These are phyloP conservation scores for Peronospora farinosa DNA, from an alignment of 352 stramenopile genomes.

Conservation along the genomic window DNA sequence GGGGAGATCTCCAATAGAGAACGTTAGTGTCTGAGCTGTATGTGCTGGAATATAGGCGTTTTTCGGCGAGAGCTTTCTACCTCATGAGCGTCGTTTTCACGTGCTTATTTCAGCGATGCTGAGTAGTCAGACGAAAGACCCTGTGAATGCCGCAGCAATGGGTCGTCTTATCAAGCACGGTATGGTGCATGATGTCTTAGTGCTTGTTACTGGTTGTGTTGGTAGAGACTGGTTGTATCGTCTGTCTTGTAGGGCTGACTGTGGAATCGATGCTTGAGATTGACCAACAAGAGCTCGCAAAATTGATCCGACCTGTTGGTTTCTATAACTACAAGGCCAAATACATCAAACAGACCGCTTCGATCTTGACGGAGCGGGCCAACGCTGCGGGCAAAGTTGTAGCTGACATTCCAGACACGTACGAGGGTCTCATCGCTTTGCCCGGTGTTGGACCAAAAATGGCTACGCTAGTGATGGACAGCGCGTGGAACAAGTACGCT, in stretches of 20 bases:
- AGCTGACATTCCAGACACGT: conserved; percentile 89
- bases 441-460: conserved; percentile 96
- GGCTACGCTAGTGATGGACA: conserved; percentile 92
- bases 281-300: conserved; percentile 74
- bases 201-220: neutral
- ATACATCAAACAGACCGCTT: conserved; percentile 87
- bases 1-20: neutral
- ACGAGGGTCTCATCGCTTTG: conserved; percentile 86
- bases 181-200: conserved; percentile 9
- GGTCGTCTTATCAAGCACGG: conserved; percentile 50
- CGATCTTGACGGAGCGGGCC: conserved; percentile 42
- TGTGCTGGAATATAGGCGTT: conserved; percentile 26
- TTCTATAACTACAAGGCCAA: conserved; percentile 97
- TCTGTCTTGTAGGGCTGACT: conserved; percentile 57
- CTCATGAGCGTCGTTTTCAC: conserved; percentile 83
- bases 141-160: conserved; percentile 78
- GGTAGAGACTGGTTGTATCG: neutral
- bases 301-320: conserved; percentile 87
- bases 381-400: conserved; percentile 18
- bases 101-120: conserved; percentile 94
- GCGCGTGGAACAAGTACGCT: conserved; percentile 84
- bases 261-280: conserved; percentile 84
- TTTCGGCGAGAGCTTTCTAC: conserved; percentile 30
- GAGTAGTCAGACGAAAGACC: conserved; percentile 95
- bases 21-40: neutral